Evolutionary conservation across 768 basidiomycete genomes (phyloP), one percentile per base, ranked within the genome.

Genomic region (Fistulinella prunicolor): DNA sequence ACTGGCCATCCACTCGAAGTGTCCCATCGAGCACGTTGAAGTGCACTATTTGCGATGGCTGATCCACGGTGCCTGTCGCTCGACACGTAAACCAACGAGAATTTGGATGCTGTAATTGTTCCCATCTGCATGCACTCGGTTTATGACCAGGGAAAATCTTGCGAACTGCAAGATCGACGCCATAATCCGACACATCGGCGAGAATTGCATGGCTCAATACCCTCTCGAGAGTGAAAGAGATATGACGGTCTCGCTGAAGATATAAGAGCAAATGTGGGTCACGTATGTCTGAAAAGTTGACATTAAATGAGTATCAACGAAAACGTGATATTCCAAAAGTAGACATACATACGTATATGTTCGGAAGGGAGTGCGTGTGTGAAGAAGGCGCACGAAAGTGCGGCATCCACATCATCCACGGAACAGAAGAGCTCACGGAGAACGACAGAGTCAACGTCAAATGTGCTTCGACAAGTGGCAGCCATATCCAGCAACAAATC

Each of bases 331-430:
- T 14, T 20, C n/a, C 2, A 35, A 1, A 29, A 44, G 14, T 2
- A 4, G 13, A 41, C 36, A 12, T 6, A 38, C 53, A 0, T 1
- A 16, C 2, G 0, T 28, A 12, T 16, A 34, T 34, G 6, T 17
- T 19, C 17, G 8, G 53, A 50, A 8, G 26, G 40, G 41, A 60
- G 57, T 22, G 57, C 53, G 14, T 48, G 36, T 4, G 63, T 44
- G 2, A 58, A 46, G 42, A 70, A 46, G 2, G 54, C 47, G 38
- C 68, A 67, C 26, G 65, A 54, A 14, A 59, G 47, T 19, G 17
- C 4, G 9, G 51, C 20, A 2, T 48, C 44, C 2, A 65, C 17
- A n/a, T 65, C 62, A n/a, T 38, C 40, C 2, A 46, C 37, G 1
- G 46, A 46, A 9, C 6, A 12, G 12, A 67, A 46, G 3, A 64